Base-by-base conservation (phyloP, 1,284 basidiomycete genomes). In the Leccinum solheimii region DNA sequence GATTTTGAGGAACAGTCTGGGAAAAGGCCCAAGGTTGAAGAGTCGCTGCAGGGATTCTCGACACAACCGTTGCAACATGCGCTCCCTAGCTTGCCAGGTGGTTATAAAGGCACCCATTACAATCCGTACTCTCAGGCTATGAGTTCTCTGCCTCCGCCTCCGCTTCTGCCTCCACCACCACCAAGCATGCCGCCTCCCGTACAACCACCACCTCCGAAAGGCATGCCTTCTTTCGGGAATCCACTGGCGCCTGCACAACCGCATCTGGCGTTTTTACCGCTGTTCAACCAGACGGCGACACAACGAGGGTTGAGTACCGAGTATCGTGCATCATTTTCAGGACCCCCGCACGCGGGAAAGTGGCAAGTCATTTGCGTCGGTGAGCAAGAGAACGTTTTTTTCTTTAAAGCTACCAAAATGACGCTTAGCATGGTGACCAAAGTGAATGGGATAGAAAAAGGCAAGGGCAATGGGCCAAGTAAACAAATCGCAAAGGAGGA, bases 401-500 rank as follows among this genome's bases (percentile, higher is more conserved):
- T 53, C 34, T 8, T 14, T 19, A 45, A 13, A 21, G 19, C 45
- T 34, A 7, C 5, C 1, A 40, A 16, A 49, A 56, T 59, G 56
- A 54, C 58, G 55, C 63, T 57, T 10, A 52, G 21, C 52, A 57
- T 54, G 69, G 65, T 61, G 26, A 13, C 52, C 56, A n/a, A 72
- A 91, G 89, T 89, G 56, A 86, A 90, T 66, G 87, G 86, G 2
- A 83, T 88, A 62, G 76, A 79, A 67, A 88, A 85, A 69, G 89
- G 89, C 4, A 72, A 77, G 57, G 89, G 89, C 3, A 72, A 69
- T 16, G 87, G 86, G 34, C 75, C 78, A 55, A 87, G 79, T 72
- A 91, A 91, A 73, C 88, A 90, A 69, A 74, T 83, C 4, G 89
- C 89, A 6, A 91, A 90, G 71, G 88, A 91, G 68, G 86, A 86